phyloP scores from a whole-genome alignment of 345 rosid genomes.

The Eucalyptus erythrocorys region DNA sequence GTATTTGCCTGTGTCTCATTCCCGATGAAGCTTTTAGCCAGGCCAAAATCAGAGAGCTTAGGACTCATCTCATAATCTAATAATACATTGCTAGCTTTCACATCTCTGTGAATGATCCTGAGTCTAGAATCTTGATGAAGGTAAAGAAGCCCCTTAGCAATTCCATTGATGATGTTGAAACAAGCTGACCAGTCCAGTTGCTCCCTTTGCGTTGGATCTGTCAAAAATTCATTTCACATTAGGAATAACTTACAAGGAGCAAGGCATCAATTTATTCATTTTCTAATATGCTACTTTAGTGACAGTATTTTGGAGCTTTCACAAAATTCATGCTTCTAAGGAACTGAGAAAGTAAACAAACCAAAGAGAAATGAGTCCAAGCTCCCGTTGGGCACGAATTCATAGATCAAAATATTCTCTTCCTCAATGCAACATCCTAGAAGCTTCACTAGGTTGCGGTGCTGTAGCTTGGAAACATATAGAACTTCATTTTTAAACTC shows the following conservation, averaged over 20 bases:
- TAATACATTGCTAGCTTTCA: conserved; percentile 12
- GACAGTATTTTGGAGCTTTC: too few relatives aligned
- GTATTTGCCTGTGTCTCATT: conserved; percentile 6
- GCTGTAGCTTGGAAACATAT: conserved; percentile 18
- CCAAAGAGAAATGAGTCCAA: conserved; percentile 28
- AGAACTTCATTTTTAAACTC: background rate
- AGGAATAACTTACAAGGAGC: too few relatives aligned
- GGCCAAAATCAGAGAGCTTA: conserved; percentile 11
- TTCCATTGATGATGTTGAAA: conserved; percentile 3
- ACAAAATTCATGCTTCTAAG: background rate
- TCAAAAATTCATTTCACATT: background rate
- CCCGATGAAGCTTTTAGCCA: conserved; percentile 8
- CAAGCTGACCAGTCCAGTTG: conserved; percentile 5
- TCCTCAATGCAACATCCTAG: conserved; percentile 18
- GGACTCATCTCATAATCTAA: conserved; percentile 13
- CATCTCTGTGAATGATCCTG: conserved; percentile 12
- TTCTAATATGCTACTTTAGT: too few relatives aligned
- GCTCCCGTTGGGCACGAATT: conserved; percentile 36
- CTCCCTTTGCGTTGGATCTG: conserved; percentile 9
- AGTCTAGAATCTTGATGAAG: conserved; percentile 16
- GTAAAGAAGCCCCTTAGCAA: conserved; percentile 12
- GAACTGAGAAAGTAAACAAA: background rate
- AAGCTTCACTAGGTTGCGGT: conserved; percentile 26
- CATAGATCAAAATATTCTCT: conserved; percentile 26
- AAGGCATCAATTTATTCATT: too few relatives aligned